Evolutionary conservation across 2,329 filamentous ascomycete genomes (phyloP).

Genomic region (Fusarium sp.): DNA sequence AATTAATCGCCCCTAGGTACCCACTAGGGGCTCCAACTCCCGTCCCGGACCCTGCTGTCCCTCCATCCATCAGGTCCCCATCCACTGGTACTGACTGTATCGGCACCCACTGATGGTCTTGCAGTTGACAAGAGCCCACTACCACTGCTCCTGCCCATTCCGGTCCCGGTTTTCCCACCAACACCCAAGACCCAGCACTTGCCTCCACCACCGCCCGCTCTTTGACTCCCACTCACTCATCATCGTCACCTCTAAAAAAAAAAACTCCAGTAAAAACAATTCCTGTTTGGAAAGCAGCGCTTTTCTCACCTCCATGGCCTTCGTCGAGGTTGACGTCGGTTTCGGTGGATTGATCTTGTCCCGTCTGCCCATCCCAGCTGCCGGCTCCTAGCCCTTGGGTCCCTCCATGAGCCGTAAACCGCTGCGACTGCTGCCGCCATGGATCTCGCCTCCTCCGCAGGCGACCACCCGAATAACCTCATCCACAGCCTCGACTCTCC

Average conservation of each 20-base stretch:
- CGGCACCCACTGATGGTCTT: slow-evolving; percentile 2
- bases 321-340: slow-evolving; percentile 28
- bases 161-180: slow-evolving; percentile 43
- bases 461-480: slow-evolving; percentile 46
- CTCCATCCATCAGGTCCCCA: not conserved
- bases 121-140: not conserved
- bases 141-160: slow-evolving; percentile 22
- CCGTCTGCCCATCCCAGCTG: slow-evolving; percentile 27
- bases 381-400: slow-evolving; percentile 28
- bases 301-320: slow-evolving; percentile 20
- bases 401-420: slow-evolving; percentile 42
- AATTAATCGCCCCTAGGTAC: not conserved
- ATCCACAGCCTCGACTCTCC: slow-evolving; percentile 43
- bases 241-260: slow-evolving; percentile 24
- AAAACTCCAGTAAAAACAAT: slow-evolving; percentile 18
- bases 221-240: slow-evolving; percentile 22
- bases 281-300: slow-evolving; percentile 8
- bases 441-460: slow-evolving; percentile 44
- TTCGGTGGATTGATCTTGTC: slow-evolving; percentile 34
- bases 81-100: not conserved
- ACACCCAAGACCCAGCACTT: slow-evolving; percentile 26
- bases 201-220: slow-evolving; percentile 29
- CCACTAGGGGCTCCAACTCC: not conserved
- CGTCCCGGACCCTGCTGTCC: not conserved
- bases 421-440: slow-evolving; percentile 37